Evolutionary conservation across 1,284 basidiomycete genomes (phyloP).

Genomic region (Boletus smithii): DNA sequence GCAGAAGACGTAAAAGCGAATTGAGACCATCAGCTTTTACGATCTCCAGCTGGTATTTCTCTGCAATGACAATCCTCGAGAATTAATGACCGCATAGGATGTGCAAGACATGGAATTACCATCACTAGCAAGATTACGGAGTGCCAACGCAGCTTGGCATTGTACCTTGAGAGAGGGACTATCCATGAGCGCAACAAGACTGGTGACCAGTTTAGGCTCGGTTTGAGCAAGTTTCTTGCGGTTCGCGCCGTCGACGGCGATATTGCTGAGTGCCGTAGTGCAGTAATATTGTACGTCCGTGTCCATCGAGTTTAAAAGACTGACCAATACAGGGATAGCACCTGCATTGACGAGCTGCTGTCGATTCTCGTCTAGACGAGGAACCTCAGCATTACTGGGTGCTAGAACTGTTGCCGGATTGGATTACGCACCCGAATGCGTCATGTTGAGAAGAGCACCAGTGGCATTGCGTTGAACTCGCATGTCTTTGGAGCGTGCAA

Average conservation of each 20-base stretch:
- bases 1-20: conserved; percentile 89
- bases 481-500: conserved; percentile 99
- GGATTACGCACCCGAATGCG: conserved; percentile 78
- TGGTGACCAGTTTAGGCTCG: conserved; percentile 94
- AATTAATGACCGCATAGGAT: conserved; percentile 4
- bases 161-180: conserved; percentile 97
- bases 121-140: conserved; percentile 96
- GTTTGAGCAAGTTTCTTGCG: conserved; percentile 93
- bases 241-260: conserved; percentile 93
- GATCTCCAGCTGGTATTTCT: conserved; percentile 99
- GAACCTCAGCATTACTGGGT: conserved; percentile 9
- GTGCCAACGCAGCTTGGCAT: conserved; percentile 95
- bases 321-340: conserved; percentile 96
- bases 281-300: conserved; percentile 99
- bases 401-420: background rate
- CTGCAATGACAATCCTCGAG: conserved; percentile 39
- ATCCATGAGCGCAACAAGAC: conserved; percentile 95
- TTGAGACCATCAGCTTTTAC: conserved; percentile 94
- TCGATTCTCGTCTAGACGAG: conserved; percentile 80
- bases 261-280: conserved; percentile 97
- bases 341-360: conserved; percentile 99
- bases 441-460: conserved; percentile 98
- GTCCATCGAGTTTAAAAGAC: conserved; percentile 92
- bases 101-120: conserved; percentile 46
- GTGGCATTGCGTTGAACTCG: conserved; percentile 98